Evolutionary conservation across 2,329 filamentous ascomycete species (phyloP), one percentile per base, ranked within the genome.

Genomic region (Curvularia eragrostidis): DNA sequence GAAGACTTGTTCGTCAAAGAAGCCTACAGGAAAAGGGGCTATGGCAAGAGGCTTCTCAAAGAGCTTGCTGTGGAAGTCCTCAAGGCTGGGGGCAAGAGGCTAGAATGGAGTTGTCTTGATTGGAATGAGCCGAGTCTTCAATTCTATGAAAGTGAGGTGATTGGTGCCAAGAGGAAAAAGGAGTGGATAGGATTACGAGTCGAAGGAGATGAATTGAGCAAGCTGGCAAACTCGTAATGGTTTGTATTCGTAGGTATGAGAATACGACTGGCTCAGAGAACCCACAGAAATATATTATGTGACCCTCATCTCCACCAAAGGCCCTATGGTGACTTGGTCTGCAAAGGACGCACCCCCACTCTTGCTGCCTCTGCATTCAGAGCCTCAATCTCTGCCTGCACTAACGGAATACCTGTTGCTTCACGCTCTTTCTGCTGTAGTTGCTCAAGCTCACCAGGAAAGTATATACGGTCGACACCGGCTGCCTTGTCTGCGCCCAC

Each of bases 51-150:
- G 67, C 77, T 98, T 72, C 81, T 98, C 48, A 85, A 85, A 60
- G 86, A 87, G 65, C 79, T 97, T 73, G 94, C 93, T n/a, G 86
- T 85, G 70, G 91, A 97, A 80, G 88, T 92, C 3, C 72, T 90
- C 52, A 83, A 84, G 52, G 89, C 93, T 63, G 82, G 85, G 3
- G 93, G 93, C 1, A 87, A 84, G 7, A 83, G 94, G 57, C 79
- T 98, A 54, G 93, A 98, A 73, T 98, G 94, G 94, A 88, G 84
- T 64, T 95, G 97, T 62, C 78, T 97, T 68, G 94, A 91, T 79
- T 97, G 93, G 93, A 98, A 98, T 73, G 86, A 91, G 81, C 91
- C 91, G 7, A 93, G 90, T 75, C 90, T 98, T 79, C 83, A 88
- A 67, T 97, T 98, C 72, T 98, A 98, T 19, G 50, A 63, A 54